Evolutionary conservation across 192 early-diverging fungal species (phyloP), one percentile per base, ranked within the genome.

Genomic region (Backusella parvicylindrica): DNA sequence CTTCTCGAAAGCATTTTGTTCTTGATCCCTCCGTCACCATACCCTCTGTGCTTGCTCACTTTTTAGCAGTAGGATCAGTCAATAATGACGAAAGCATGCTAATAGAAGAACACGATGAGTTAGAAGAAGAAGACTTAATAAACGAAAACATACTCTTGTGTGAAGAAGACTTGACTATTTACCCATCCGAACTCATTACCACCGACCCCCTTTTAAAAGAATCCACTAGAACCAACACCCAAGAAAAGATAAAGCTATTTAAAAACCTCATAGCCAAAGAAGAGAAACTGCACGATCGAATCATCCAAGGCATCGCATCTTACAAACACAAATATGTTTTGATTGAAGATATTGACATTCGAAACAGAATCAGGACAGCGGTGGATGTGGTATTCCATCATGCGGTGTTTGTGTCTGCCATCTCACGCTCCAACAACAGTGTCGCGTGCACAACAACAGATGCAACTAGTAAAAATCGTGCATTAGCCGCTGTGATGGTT

Each of bases 381-480:
- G 80, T 82, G 16, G 80, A 82, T 68, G 66, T 77, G 5, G 70
- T 82, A 33, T 82, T 82, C 43, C 80, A 82, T 63, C 80, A 82
- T 36, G 77, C 77, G 26, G 76, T 82, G 1, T 82, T 82, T 75
- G 74, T 82, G 21, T 38, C 80, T 12, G 70, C 80, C 15, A 38
- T 77, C 9, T 50, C 70, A 18, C 60, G 70, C 26, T 31, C 8
- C 15, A 33, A 23, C 18, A 43, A 31, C 23, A 60, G n/a, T n/a
- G n/a, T 73, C 71, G 31, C 36, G 36, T 63, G 33, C 26, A 41
- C 71, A 56, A 38, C 53, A 31, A 73, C 77, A 13, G 67, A 79
- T 38, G 71, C 64, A 37, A 33, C 36, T 60, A 64, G 16, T 12
- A 72, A 75, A 37, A 40, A 72, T 18, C 65, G 66, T 53, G 63